Percentiles rank a stretch among this genome's conserved stretches.
These are phyloP conservation scores for Rhizopogon salebrosus DNA, from an alignment of 768 basidiomycete genomes.

Conservation along the genomic window DNA sequence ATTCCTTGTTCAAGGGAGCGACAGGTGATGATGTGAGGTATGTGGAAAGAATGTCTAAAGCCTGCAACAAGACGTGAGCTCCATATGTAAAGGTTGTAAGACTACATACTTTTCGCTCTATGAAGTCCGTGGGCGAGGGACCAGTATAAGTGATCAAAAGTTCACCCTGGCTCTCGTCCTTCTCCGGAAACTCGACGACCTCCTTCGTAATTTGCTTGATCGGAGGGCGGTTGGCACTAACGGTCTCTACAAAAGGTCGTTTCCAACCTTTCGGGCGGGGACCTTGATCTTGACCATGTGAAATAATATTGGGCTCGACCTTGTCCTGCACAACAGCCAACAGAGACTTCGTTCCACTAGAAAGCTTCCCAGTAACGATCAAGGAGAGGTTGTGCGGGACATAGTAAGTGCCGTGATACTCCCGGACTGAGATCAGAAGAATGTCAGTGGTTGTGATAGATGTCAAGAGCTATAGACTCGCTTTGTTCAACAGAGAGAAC, in stretches of 20 bases:
- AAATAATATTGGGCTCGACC: constrained; percentile 77
- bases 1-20: constrained; percentile 85
- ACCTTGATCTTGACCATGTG: constrained; percentile 69
- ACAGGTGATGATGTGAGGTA: constrained; percentile 86
- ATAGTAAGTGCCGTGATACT: constrained; percentile 87
- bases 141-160: constrained; percentile 74
- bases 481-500: constrained; percentile 86
- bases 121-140: constrained; percentile 62
- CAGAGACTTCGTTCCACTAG: constrained; percentile 68
- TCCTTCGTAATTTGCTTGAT: constrained; percentile 52
- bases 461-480: constrained; percentile 28
- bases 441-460: constrained; percentile 11
- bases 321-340: constrained; percentile 77
- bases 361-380: constrained; percentile 83
- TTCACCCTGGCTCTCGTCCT: constrained; percentile 94
- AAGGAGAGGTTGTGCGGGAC: constrained; percentile 91
- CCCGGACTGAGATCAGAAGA: constrained; percentile 53
- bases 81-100: not conserved
- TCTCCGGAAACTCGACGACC: constrained; percentile 89
- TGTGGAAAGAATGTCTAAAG: constrained; percentile 77
- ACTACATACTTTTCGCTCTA: constrained; percentile 59
- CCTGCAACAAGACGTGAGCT: constrained; percentile 34
- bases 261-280: constrained; percentile 79
- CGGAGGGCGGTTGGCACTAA: constrained; percentile 56
- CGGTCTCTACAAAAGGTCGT: constrained; percentile 88